Evolutionary conservation across 164 flowering plant species (phyloP), one percentile per base, ranked within the genome.

Genomic region (Buxus sempervirens): DNA sequence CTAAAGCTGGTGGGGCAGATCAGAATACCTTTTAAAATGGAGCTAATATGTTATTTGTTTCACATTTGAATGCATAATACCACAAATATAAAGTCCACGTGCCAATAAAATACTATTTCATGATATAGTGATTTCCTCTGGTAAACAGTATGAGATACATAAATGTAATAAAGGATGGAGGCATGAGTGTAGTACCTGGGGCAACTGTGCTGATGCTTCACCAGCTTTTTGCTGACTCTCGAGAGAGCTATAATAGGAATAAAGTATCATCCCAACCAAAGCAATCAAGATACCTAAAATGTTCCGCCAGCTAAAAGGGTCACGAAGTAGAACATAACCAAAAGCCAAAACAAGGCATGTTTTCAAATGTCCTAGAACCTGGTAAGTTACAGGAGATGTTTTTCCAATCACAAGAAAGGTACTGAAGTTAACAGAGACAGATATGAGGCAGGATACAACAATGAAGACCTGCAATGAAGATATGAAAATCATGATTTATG

Each of bases 381-480:
- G 98, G 79, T 95, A 95, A 21, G 98, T 95, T 56, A 95, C 98
- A 9, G 98, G 93, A 57, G 98, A 95, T 53, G 98, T 95, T 79
- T 95, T 95, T 38, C 98, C 98, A 70, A 95, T 95, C 16, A 94
- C 98, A 65, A 94, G 82, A 81, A 94, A 94, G 10, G 98, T 94
- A 73, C 98, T 94, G 67, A 94, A 95, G 82, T 95, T 95, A 24
- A 95, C 98, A 59, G 97, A 90, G 51, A 95, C 93, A 22, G 98
- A 85, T 49, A 95, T 95, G 73, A 92, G 71, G 88, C 97, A 95
- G 66, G 98, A 95, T 10, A 95, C 79, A 28, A 95, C 86, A 70
- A 95, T 95, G 84, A 95, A 95, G 68, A 77, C 91, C 98, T 94
- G 93, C 80, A 81, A 58, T 16, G 27, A 71, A 69, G 67, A 72